Base-by-base conservation (phyloP, 805 yeast genomes). In the Candida yuanshanica region DNA sequence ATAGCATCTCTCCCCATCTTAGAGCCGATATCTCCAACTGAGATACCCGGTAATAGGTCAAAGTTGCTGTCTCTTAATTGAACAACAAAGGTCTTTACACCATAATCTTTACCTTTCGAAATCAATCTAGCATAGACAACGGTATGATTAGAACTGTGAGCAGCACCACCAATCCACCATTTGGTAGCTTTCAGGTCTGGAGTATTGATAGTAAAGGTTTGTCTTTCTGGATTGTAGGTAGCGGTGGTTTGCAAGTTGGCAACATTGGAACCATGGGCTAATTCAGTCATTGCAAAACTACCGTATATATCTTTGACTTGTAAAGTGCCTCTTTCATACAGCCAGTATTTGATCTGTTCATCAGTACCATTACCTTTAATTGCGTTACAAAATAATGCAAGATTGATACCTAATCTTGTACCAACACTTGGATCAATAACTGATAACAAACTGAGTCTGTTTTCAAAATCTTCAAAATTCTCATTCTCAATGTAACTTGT, bases 81-180 rank as follows among this genome's bases (percentile, higher is more conserved):
- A 14, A 90, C 96, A 23, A 90, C 84, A 66, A 90, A 90, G 10
- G 90, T 84, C 65, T 86, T 87, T 42, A 90, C 95, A 36, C 97
- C 97, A 60, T 88, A 80, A 63, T 90, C 97, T 62, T 83, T 77
- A 25, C 85, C 91, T 35, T 81, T 69, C 23, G 87, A 88, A 39
- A 85, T 75, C 47, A 90, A 70, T 46, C 97, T 73, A 5, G 96
- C 96, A 61, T 81, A 90, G 20, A 79, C 83, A n/a, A 81, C 78
- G 20, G 87, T 70, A 65, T 90, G 96, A 22, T 90, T 87, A 6
- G 96, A 87, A 17, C 95, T 81, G 63, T 87, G 95, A 10, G 96
- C 96, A 33, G 96, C 96, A 53, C 97, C 97, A 36, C 97, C 97
- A 55, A 90, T 90, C 97, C 97, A 90, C 96, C 97, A 90, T 62